Base-by-base conservation (phyloP, 2,329 filamentous ascomycete genomes). In the Alternaria sp. region DNA sequence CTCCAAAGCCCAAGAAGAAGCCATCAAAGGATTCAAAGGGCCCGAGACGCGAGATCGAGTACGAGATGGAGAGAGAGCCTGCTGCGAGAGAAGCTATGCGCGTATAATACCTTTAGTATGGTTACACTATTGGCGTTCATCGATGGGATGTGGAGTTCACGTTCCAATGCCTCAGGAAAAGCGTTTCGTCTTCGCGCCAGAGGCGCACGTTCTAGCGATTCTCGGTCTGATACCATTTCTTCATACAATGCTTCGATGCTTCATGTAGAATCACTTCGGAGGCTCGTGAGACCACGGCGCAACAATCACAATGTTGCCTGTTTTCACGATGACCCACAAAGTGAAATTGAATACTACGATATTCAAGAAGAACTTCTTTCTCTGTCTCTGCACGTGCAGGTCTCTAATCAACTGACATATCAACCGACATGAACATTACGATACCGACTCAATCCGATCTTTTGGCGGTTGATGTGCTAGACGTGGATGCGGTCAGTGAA, bases 11-110 rank as follows among this genome's bases (percentile, higher is more conserved):
- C 20, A 83, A 84, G 71, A 89, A 88, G 82, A 88, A 88, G 80
- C 79, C 78, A 3, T 46, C 67, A 18, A 78, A 74, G 54, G 73
- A 75, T 43, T 67, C 74, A 34, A 83, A 83, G 83, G 79, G 88
- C 82, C 79, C 88, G 70, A 79, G 88, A 85, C 85, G 88, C 78
- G 86, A 93, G 81, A 92, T 92, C 78, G 91, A 94, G 80, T 91
- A 92, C 76, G 91, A 93, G 79, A 87, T 90, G 59, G 90, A 92
- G 79, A 83, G 84, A 55, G 87, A 87, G 70, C 84, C 82, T 46
- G 81, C 82, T 66, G 65, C 74, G 28, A 68, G 76, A 62, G 70
- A 80, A 56, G 64, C 68, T 56, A 60, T 78, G 58, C 68, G 67
- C 55, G 66, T 72, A 53, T 78, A 61, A 75, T 73, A 70, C 65